These are phyloP conservation scores for Hymenoscyphus salicellus DNA, from an alignment of 2,329 filamentous ascomycete species.

Conservation along the genomic window DNA sequence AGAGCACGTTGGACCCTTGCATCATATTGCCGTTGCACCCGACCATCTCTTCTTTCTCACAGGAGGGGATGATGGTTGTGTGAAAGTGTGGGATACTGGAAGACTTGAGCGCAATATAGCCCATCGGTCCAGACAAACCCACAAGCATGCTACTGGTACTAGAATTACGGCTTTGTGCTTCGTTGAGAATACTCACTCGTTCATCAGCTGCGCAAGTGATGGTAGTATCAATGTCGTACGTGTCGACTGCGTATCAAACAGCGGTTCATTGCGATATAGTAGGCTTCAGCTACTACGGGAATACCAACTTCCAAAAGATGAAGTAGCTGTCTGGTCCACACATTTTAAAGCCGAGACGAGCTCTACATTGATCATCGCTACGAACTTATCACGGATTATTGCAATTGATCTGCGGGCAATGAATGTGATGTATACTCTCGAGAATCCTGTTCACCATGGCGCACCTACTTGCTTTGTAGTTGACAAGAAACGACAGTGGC, in stretches of 20 bases:
- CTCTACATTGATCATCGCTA: constrained; percentile 83
- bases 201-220: constrained; percentile 85
- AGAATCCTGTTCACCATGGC: constrained; percentile 88
- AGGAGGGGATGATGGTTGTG: constrained; percentile 82
- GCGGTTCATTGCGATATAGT: constrained; percentile 68
- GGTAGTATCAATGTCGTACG: constrained; percentile 88
- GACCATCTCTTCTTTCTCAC: constrained; percentile 96
- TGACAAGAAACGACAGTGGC: constrained; percentile 82
- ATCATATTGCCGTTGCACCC: constrained; percentile 75
- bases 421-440: constrained; percentile 73
- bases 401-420: constrained; percentile 86
- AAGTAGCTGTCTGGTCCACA: constrained; percentile 85
- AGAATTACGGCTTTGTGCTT: constrained; percentile 83
- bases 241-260: constrained; percentile 54
- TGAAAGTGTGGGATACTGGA: constrained; percentile 90
- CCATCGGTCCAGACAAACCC: constrained; percentile 80
- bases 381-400: constrained; percentile 77
- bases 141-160: constrained; percentile 68
- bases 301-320: constrained; percentile 70
- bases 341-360: constrained; percentile 80
- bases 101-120: constrained; percentile 88
- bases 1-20: constrained; percentile 81
- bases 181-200: constrained; percentile 89
- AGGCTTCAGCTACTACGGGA: constrained; percentile 74
- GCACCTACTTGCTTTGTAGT: constrained; percentile 88